Base-by-base conservation (phyloP, 345 rosid species). In the Aethionema arabicum region DNA sequence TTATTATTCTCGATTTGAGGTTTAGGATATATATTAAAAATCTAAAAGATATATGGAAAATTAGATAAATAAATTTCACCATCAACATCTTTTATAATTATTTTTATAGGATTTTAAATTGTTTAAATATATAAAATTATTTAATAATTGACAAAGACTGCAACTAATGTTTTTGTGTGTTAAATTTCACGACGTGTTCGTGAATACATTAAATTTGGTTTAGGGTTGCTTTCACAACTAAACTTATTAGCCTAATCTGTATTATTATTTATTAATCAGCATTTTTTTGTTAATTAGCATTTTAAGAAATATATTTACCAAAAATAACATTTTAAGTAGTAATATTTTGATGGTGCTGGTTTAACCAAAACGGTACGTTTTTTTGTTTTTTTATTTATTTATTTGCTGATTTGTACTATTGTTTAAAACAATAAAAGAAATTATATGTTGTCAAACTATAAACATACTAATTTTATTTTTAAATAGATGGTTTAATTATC, bases 141-240 rank as follows among this genome's bases (percentile, higher is more conserved):
- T 21, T 21, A 21, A 21, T 21, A 21, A 1, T 21, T 21, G 27
- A 21, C 27, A 21, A 21, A 21, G 27, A 21, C 27, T 21, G 27
- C 27, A 21, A 21, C 27, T 21, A 48, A 15, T 47, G 37, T 52
- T 40, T 12, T 10, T 13, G 27, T 21, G 27, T 21, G 27, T 21
- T 21, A 10, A n/a, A 7, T 16, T 48, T 21, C 45, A 56, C 52
- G 52, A 69, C 64, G 69, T 63, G 55, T 63, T 49, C 29, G 64
- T 35, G 41, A 54, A 45, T 43, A 27, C 56, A 63, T 47, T 56
- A 40, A 48, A 40, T 33, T 21, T 62, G 69, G 59, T 11, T 56
- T 33, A 41, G 50, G 65, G 2, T 50, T 70, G 65, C 74, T 63
- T 63, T 70, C 74, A 27, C 65, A 70, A 62, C 56, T 61, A 70